Conservation (phyloP, 1,139 yeast species). For the Kodamaea derodonti region DNA sequence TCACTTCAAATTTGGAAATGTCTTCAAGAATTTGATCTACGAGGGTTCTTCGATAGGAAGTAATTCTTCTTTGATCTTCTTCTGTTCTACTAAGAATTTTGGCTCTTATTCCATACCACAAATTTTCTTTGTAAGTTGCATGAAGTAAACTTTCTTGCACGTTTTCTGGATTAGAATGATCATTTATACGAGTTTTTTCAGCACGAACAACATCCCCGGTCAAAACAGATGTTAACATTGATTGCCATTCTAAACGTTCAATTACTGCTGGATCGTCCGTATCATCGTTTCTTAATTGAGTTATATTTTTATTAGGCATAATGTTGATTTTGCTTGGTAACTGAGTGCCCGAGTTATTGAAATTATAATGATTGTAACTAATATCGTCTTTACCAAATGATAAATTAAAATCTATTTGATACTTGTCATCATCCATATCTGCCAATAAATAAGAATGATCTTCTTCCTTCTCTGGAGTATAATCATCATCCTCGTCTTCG, state of each 20-base stretch:
- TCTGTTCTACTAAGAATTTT: slow-evolving; percentile 77
- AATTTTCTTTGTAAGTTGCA: slow-evolving; percentile 65
- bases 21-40: slow-evolving; percentile 76
- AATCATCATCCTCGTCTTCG: slow-evolving; percentile 26
- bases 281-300: slow-evolving; percentile 39
- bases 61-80: slow-evolving; percentile 71
- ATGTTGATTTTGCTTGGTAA: slow-evolving; percentile 21
- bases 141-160: slow-evolving; percentile 49
- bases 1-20: slow-evolving; percentile 58
- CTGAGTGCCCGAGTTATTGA: slow-evolving; percentile 10
- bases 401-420: slow-evolving; percentile 38
- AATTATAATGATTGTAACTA: slow-evolving; percentile 3
- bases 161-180: slow-evolving; percentile 37
- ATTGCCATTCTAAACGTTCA: slow-evolving; percentile 94
- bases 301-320: slow-evolving; percentile 33
- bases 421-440: slow-evolving; percentile 42
- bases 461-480: slow-evolving; percentile 18
- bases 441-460: slow-evolving; percentile 35
- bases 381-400: slow-evolving; percentile 27
- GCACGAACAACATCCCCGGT: slow-evolving; percentile 93
- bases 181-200: slow-evolving; percentile 78
- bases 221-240: slow-evolving; percentile 83
- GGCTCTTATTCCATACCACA: slow-evolving; percentile 81
- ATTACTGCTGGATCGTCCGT: slow-evolving; percentile 61
- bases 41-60: slow-evolving; percentile 67